phyloP scores from a whole-genome alignment of 2,329 filamentous ascomycete species.

The Fusarium devonianum region DNA sequence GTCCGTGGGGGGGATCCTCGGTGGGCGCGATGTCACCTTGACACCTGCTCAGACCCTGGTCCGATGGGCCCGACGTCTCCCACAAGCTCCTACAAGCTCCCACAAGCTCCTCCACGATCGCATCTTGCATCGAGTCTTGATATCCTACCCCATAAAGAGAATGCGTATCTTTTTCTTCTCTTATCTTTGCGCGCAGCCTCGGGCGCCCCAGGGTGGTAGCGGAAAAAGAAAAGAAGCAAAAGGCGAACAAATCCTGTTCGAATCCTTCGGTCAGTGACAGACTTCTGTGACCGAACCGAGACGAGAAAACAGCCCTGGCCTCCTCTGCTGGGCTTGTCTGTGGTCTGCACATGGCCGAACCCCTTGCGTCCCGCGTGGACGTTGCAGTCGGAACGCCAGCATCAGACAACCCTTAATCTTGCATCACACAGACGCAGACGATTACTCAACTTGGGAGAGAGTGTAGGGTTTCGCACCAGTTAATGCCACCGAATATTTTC shows the following conservation, averaged over 20 bases:
- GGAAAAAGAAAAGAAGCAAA: constrained; percentile 3
- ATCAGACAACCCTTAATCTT: constrained; percentile 26
- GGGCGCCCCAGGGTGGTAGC: constrained; percentile 11
- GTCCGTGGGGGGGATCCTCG: constrained; percentile 32
- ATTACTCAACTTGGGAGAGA: constrained; percentile 10
- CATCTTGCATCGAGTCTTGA: constrained; percentile 30
- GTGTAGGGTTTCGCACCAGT: constrained; percentile 1
- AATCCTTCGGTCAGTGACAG: constrained; percentile 2
- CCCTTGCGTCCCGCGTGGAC: constrained; percentile 36
- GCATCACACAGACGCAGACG: constrained; percentile 29
- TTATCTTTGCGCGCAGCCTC: constrained; percentile 22
- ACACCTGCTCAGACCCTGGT: constrained; percentile 37
- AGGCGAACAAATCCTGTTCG: background rate
- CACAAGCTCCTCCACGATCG: constrained; percentile 31
- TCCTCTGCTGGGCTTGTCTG: constrained; percentile 6
- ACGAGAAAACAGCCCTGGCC: background rate
- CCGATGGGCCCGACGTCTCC: constrained; percentile 33
- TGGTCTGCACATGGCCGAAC: constrained; percentile 9
- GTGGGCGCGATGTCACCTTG: constrained; percentile 35
- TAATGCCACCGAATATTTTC: constrained; percentile 34
- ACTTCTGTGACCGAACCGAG: constrained; percentile 10
- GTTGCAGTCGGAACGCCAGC: constrained; percentile 9
- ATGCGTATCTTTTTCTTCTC: too few species aligned
- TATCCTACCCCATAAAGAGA: constrained; percentile 19
- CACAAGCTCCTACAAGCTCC: constrained; percentile 37